These are phyloP conservation scores for Ceratobasidium sp. DNA, from an alignment of 1,284 basidiomycete species.

Conservation along the genomic window DNA sequence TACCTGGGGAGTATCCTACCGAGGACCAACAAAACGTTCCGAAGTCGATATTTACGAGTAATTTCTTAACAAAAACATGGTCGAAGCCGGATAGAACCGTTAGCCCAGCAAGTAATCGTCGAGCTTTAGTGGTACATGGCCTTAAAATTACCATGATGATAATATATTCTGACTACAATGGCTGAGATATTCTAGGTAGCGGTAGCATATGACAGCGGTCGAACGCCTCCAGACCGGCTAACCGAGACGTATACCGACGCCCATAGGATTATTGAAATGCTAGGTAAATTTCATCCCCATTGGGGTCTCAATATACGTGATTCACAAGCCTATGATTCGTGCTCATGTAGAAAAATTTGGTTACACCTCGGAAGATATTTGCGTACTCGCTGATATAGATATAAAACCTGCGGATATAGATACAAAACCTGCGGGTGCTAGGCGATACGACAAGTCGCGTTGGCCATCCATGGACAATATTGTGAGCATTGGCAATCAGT, in stretches of 20 bases:
- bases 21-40: too few species aligned
- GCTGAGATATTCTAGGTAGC: not conserved
- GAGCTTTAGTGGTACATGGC: too few species aligned
- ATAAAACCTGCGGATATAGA: not conserved
- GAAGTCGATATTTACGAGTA: too few species aligned
- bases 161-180: too few species aligned
- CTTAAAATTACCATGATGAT: too few species aligned
- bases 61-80: too few species aligned
- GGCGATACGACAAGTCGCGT: not conserved
- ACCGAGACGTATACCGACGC: constrained; percentile 1
- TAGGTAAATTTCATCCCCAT: not conserved
- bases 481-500: not conserved
- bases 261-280: not conserved
- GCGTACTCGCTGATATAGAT: constrained; percentile 14
- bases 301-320: not conserved
- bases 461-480: constrained; percentile 10
- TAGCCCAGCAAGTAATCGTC: too few species aligned
- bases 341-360: not conserved
- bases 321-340: not conserved
- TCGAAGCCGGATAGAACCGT: too few species aligned
- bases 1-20: too few species aligned
- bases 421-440: not conserved
- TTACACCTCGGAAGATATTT: constrained; percentile 4
- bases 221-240: not conserved
- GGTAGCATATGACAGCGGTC: not conserved